These are phyloP conservation scores for Metschnikowia hibisci DNA, from an alignment of 805 yeast species.

Conservation along the genomic window DNA sequence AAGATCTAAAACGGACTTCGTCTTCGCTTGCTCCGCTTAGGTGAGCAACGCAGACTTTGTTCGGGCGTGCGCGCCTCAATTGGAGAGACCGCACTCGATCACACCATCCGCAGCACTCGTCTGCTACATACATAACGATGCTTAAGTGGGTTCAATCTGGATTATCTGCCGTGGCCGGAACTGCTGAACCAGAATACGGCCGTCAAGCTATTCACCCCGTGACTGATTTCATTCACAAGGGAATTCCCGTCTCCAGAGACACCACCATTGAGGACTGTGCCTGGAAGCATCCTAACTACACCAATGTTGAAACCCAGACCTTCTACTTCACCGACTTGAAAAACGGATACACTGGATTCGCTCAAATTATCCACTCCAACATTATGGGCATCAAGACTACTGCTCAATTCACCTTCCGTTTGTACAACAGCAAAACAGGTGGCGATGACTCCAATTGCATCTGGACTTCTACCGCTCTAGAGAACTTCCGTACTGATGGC, in stretches of 20 bases:
- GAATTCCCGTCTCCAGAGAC: constrained; percentile 42
- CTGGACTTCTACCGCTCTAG: constrained; percentile 92
- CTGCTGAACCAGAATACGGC: constrained; percentile 97
- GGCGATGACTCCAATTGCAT: constrained; percentile 40
- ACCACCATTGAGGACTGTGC: constrained; percentile 65
- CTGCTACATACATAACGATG: constrained; percentile 36
- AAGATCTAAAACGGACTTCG: no score
- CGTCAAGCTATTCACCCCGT: constrained; percentile 88
- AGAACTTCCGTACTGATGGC: constrained; percentile 70
- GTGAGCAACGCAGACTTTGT: no score
- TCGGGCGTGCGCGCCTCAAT: constrained; percentile 1
- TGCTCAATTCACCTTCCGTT: constrained; percentile 90
- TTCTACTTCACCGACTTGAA: constrained; percentile 73
- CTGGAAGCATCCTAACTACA: constrained; percentile 71
- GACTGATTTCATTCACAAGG: constrained; percentile 45
- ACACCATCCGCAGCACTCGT: background rate
- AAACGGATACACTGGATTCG: constrained; percentile 74
- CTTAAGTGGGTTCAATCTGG: constrained; percentile 82
- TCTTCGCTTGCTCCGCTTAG: no score
- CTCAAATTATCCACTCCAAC: constrained; percentile 91
- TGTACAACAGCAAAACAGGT: constrained; percentile 52
- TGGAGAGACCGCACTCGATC: background rate
- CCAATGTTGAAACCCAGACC: constrained; percentile 94
- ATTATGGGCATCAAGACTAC: constrained; percentile 83
- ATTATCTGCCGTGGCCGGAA: constrained; percentile 91